Base-by-base conservation (phyloP, 176 grass and related monocot genomes). In the Carex parvula region DNA sequence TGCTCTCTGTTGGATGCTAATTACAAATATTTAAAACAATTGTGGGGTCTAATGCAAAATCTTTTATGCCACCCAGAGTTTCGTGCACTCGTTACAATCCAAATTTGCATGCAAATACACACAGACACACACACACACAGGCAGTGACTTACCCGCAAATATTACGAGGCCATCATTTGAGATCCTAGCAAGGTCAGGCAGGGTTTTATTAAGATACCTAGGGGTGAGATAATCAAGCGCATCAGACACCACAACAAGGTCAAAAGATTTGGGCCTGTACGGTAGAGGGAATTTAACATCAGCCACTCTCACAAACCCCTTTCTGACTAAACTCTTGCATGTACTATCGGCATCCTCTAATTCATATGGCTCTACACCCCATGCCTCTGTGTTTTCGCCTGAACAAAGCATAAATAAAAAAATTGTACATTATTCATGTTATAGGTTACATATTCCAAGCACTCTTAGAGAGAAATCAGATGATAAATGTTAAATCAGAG, bases 151-250 rank as follows among this genome's bases (percentile, higher is more conserved):
- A 99, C 96, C 96, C 83, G 93, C 81, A 91, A 99, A 99, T 81
- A 99, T 89, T 55, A 99, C 91, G 85, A 99, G 89, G 55, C 93
- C 93, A 80, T 95, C 85, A 37, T 89, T 80, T n/a, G 96, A 95
- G 59, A 99, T 72, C 88, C 93, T 95, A 89, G 93, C 96, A 60
- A 95, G 81, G 81, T 99, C 96, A 46, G 91, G 96, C 85, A 99
- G 89, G n/a, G 96, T 99, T 85, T 85, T 99, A 86, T 99, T 99
- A 82, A 99, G 89, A 88, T 99, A 99, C 88, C 80, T 99, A 83
- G 88, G 91, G 58, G 96, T 92, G 75, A 99, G 77, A 66, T 95
- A 99, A 92, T 95, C 96, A 78, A 99, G 84, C 62, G 96, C 91
- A 85, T 99, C 96, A 83, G 93, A 99, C 17, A 99, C 91, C 5